A percentile compares a stretch with the other conserved stretches of the same genome.
These are phyloP conservation scores for Globisporangium cylindrosporum DNA, from an alignment of 352 stramenopile genomes.

Conservation along the genomic window DNA sequence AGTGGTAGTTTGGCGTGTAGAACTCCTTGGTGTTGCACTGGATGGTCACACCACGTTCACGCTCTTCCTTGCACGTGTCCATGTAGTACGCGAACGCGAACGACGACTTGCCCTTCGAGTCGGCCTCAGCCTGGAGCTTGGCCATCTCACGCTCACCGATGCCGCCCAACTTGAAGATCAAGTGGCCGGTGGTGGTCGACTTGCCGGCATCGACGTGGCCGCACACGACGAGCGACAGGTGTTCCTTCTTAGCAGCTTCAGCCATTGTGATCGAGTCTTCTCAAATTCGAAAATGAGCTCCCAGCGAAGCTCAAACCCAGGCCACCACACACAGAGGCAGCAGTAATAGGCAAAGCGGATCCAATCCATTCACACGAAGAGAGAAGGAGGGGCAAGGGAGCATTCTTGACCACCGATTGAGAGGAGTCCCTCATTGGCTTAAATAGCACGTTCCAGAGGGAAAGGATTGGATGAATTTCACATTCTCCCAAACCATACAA, in stretches of 20 bases:
- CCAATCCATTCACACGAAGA: background rate
- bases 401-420: background rate
- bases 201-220: conserved; percentile 98
- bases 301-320: too few relatives aligned
- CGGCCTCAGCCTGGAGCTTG: conserved; percentile 98
- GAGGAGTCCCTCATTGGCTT: background rate
- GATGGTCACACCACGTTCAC: conserved; percentile 98
- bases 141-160: conserved; percentile 99
- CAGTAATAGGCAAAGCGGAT: background rate
- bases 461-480: background rate
- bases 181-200: conserved; percentile 98
- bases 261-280: conserved; percentile 13
- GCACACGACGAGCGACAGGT: conserved; percentile 94
- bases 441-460: background rate
- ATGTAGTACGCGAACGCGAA: conserved; percentile 99
- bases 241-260: conserved; percentile 66
- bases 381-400: background rate
- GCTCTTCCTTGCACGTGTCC: conserved; percentile 98
- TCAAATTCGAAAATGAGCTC: conserved; percentile 14
- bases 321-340: too few relatives aligned
- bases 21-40: conserved; percentile 98
- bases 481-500: too few relatives aligned
- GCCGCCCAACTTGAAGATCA: conserved; percentile 99
- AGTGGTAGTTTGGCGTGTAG: conserved; percentile 95
- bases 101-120: conserved; percentile 95